Evolutionary conservation across 2,329 filamentous ascomycete species (phyloP).

Genomic region (Colletotrichum kahawae): DNA sequence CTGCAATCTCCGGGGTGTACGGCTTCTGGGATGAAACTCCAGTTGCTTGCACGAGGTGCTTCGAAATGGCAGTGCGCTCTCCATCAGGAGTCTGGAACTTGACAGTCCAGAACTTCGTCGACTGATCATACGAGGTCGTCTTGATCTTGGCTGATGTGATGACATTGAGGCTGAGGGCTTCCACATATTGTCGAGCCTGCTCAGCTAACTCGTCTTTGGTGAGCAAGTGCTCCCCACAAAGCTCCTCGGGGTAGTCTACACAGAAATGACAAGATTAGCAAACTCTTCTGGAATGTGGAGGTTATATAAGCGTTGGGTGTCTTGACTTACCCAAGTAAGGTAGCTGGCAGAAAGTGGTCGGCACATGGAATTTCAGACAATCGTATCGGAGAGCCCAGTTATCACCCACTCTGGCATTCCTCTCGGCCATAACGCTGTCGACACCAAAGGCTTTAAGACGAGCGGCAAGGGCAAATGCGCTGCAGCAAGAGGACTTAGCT

Average conservation of each 20-base stretch:
- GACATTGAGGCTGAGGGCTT: conserved; percentile 31
- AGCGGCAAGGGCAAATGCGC: conserved; percentile 35
- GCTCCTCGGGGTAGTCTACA: background rate
- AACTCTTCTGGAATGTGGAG: background rate
- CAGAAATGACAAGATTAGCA: background rate
- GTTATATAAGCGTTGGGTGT: background rate
- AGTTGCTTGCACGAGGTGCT: conserved; percentile 31
- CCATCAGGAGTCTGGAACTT: conserved; percentile 24
- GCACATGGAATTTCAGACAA: conserved; percentile 40
- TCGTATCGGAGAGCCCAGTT: conserved; percentile 45
- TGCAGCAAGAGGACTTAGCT: background rate
- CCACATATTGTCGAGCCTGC: conserved; percentile 29
- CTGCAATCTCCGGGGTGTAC: conserved; percentile 24
- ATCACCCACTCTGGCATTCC: conserved; percentile 38
- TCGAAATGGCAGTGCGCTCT: conserved; percentile 11
- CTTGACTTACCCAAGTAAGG: conserved; percentile 34
- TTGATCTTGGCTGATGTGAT: conserved; percentile 31
- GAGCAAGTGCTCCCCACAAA: conserved; percentile 23
- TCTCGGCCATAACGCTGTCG: conserved; percentile 38
- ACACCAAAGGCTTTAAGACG: conserved; percentile 42
- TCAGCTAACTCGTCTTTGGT: conserved; percentile 28
- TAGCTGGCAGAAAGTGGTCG: conserved; percentile 36
- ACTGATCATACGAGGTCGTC: conserved; percentile 29
- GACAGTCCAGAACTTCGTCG: conserved; percentile 28
- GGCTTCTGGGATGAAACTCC: conserved; percentile 28